A percentile compares a stretch with the other conserved stretches of the same genome.
phyloP scores from a whole-genome alignment of 306 rosid genomes.

The Pterocarpus macrocarpus region DNA sequence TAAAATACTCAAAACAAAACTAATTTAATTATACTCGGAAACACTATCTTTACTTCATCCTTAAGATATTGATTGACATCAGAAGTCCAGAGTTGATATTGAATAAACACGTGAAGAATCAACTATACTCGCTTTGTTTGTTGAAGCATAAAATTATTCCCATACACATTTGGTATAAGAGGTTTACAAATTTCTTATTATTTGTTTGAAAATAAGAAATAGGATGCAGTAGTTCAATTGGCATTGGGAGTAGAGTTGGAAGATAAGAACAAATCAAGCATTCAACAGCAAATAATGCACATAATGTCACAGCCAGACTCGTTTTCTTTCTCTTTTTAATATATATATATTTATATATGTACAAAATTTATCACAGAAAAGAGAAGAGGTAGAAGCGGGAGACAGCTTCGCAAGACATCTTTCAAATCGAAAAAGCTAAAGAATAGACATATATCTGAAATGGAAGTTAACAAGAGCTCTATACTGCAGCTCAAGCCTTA shows the following conservation, averaged over 20 bases:
- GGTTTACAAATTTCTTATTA: not conserved
- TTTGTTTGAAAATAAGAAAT: constrained; percentile 9
- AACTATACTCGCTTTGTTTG: not conserved
- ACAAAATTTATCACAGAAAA: not conserved
- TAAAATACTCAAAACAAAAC: not conserved
- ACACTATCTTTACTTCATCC: not conserved
- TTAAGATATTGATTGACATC: not conserved
- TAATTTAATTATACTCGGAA: constrained; percentile 22
- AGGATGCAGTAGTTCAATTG: not conserved
- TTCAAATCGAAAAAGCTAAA: constrained; percentile 8
- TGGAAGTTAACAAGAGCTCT: constrained; percentile 22
- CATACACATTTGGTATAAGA: constrained; percentile 14
- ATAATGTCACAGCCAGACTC: not conserved
- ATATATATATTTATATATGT: not conserved
- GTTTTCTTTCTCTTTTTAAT: not conserved
- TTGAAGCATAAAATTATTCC: constrained; percentile 31
- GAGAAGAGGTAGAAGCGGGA: not conserved
- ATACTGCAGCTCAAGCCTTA: constrained; percentile 30
- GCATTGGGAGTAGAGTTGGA: not conserved
- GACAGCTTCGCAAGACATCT: constrained; percentile 20
- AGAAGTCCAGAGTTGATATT: constrained; percentile 2
- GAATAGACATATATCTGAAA: constrained; percentile 15
- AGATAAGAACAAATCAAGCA: constrained; percentile 33
- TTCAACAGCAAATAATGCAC: constrained; percentile 24
- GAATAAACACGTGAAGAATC: constrained; percentile 13